phyloP scores from a whole-genome alignment of 441 rosid genomes.

The Populus hybrid region DNA sequence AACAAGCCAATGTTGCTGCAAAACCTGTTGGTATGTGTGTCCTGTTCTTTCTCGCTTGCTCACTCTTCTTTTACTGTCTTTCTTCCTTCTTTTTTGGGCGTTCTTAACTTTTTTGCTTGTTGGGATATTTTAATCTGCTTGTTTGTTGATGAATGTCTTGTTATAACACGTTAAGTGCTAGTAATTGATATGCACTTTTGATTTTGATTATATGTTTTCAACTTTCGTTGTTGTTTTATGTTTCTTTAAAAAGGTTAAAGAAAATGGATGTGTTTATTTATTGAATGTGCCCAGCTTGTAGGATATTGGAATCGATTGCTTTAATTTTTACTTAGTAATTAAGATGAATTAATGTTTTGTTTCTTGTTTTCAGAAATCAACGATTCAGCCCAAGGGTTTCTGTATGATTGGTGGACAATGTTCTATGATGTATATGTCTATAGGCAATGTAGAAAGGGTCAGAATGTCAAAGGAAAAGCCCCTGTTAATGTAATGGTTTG shows the following conservation, averaged over 20 bases:
- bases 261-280: neutral
- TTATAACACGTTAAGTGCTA: too few relatives aligned
- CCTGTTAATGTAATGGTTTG: slow-evolving; percentile 21
- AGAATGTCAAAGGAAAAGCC: slow-evolving; percentile 18
- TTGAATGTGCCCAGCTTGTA: neutral
- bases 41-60: neutral
- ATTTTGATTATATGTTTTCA: neutral
- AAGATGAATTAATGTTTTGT: neutral
- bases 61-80: neutral
- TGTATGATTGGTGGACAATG: slow-evolving; percentile 53
- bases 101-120: neutral
- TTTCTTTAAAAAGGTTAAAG: neutral
- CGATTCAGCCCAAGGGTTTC: slow-evolving; percentile 38
- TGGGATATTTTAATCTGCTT: neutral
- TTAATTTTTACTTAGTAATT: neutral
- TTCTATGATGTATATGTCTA: slow-evolving; percentile 36
- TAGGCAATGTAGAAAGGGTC: slow-evolving; percentile 15
- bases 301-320: neutral
- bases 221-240: neutral
- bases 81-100: neutral
- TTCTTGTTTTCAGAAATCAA: slow-evolving; percentile 29
- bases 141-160: neutral
- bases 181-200: neutral
- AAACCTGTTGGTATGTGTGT: slow-evolving; percentile 37
- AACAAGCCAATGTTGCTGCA: slow-evolving; percentile 35